These are phyloP conservation scores for Annona squamosa DNA, from an alignment of 164 flowering plant species.

Conservation along the genomic window DNA sequence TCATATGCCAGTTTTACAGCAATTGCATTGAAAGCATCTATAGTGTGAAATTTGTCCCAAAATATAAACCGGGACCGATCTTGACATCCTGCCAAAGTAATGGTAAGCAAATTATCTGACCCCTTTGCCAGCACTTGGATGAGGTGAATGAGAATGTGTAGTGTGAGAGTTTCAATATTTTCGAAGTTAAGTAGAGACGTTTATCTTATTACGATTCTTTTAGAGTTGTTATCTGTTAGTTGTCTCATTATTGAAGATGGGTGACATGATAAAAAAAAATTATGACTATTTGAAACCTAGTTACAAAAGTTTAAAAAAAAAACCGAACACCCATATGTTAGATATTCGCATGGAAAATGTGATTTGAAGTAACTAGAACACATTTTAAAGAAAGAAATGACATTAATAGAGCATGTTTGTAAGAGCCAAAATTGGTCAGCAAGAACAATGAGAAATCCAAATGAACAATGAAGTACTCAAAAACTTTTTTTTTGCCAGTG, in stretches of 20 bases:
- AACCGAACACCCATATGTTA: not conserved
- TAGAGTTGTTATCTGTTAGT: not conserved
- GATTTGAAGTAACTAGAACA: too few relatives aligned
- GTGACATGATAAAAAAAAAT: too few relatives aligned
- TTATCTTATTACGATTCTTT: not conserved
- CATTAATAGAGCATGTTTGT: too few relatives aligned
- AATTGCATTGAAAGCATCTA: slow-evolving; percentile 6
- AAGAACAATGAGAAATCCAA: too few relatives aligned
- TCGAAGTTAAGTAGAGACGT: not conserved
- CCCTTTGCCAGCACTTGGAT: not conserved
- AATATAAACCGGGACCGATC: slow-evolving; percentile 10
- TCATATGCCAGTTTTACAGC: slow-evolving; percentile 1
- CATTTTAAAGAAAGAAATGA: too few relatives aligned
- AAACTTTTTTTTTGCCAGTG: too few relatives aligned
- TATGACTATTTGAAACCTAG: not conserved
- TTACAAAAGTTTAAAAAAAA: too few relatives aligned
- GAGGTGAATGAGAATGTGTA: not conserved
- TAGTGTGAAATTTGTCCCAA: slow-evolving; percentile 12
- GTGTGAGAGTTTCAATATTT: slow-evolving; percentile 5
- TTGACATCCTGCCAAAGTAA: not conserved
- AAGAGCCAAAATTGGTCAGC: too few relatives aligned
- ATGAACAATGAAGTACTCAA: too few relatives aligned
- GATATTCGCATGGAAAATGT: too few relatives aligned
- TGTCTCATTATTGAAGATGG: not conserved
- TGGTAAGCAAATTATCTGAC: not conserved